Evolutionary conservation across 1,284 basidiomycete species (phyloP), one percentile per base, ranked within the genome.

Genomic region (Malassezia yamatoensis): DNA sequence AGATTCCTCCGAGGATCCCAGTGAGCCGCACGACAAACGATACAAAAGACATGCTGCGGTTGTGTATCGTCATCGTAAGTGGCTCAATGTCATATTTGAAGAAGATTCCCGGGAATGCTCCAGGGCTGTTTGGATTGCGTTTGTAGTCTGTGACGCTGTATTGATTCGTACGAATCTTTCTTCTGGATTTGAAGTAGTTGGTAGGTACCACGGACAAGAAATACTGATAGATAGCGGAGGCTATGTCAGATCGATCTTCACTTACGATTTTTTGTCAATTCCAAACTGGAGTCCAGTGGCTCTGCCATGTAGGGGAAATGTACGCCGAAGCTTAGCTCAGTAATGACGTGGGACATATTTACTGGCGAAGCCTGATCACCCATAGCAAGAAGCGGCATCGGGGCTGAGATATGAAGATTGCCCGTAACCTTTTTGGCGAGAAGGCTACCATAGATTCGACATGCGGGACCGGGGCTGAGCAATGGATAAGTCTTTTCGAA

Each of bases 71-170:
- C 64, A 98, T 80, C 10, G 82, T 80, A 75, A 98, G 81, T 1
- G 90, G 89, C 72, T 98, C 93, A 29, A 96, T 78, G 61, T 98
- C 93, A 73, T 90, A 96, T 75, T 73, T 72, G 60, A 75, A 66
- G 52, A 72, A 74, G 53, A 75, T 64, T 16, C 77, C 78, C 0
- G 93, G 93, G 0, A 88, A 85, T 4, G 87, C 88, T 4, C 86
- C 88, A 24, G 79, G 76, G 58, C 86, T 83, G 69, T 90, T 87
- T 43, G 84, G 79, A 13, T 81, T 79, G 12, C 88, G 83, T 2
- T 83, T 83, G 75, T 96, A 93, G 76, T 96, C 89, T 0, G 89
- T 96, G 1, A 96, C 93, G 47, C 87, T 89, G 78, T 98, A 96
- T 76, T 96, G 87, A 67, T 90, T 85, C 0, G 93, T 98, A 33